Conservation (phyloP, 805 yeast species). For the Candida germanica region DNA sequence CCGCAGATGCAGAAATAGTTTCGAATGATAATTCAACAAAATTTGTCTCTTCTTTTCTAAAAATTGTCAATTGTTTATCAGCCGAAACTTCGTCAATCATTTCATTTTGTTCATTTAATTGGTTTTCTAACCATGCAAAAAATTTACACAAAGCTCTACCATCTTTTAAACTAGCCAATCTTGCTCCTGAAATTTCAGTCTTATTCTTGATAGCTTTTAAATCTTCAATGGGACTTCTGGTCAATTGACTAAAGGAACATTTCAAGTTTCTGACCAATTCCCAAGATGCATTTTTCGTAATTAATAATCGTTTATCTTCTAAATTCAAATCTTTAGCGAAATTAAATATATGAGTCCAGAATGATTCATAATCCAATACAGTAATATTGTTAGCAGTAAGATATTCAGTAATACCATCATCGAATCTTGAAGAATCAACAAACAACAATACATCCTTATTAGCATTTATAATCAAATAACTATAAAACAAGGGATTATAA, state of each 20-base stretch:
- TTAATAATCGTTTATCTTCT: slow-evolving; percentile 26
- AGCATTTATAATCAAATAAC: slow-evolving; percentile 33
- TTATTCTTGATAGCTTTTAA: slow-evolving; percentile 52
- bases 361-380: slow-evolving; percentile 41
- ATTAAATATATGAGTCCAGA: slow-evolving; percentile 43
- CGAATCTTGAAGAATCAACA: slow-evolving; percentile 41
- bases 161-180: slow-evolving; percentile 53
- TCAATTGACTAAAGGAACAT: slow-evolving; percentile 25
- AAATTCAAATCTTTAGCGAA: slow-evolving; percentile 34
- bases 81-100: slow-evolving; percentile 59
- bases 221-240: slow-evolving; percentile 42
- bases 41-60: slow-evolving; percentile 40
- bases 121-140: slow-evolving; percentile 59
- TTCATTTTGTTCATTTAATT: slow-evolving; percentile 40
- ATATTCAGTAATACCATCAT: slow-evolving; percentile 22
- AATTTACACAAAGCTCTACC: slow-evolving; percentile 53
- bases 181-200: slow-evolving; percentile 50
- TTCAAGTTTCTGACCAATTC: slow-evolving; percentile 34
- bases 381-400: slow-evolving; percentile 24
- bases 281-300: slow-evolving; percentile 38
- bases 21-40: slow-evolving; percentile 67
- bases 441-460: slow-evolving; percentile 34
- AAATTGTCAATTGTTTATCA: slow-evolving; percentile 43
- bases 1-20: slow-evolving; percentile 72
- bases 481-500: slow-evolving; percentile 52